These are phyloP conservation scores for Epichloe glyceriae DNA, from an alignment of 2,329 filamentous ascomycete genomes.

Conservation along the genomic window DNA sequence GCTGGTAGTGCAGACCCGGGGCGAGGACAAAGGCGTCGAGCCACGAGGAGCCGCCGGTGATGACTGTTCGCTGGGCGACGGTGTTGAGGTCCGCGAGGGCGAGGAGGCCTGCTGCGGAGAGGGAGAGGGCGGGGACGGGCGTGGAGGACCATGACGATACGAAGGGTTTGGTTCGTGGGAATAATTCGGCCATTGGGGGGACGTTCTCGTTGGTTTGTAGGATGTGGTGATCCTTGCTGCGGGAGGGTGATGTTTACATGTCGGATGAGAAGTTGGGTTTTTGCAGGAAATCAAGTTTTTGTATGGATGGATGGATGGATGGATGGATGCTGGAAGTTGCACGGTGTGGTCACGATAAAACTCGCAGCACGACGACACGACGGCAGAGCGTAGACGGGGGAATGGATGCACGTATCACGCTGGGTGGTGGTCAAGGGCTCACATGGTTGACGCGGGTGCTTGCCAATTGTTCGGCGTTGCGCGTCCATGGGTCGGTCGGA, in stretches of 20 bases:
- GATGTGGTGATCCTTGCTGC: background rate
- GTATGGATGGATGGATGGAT: background rate
- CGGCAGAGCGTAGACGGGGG: no score
- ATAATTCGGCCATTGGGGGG: background rate
- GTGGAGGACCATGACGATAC: conserved; percentile 30
- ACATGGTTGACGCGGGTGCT: background rate
- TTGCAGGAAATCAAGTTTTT: no score
- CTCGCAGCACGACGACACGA: no score
- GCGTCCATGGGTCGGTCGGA: background rate
- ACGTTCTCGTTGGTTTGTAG: no score
- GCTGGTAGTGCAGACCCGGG: conserved; percentile 48
- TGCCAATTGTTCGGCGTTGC: no score
- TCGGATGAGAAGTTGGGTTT: background rate
- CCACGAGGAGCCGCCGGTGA: conserved; percentile 43
- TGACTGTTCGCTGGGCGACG: conserved; percentile 40
- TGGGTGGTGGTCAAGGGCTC: background rate
- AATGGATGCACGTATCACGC: no score
- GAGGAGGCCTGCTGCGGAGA: conserved; percentile 41
- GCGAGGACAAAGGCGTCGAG: conserved; percentile 44
- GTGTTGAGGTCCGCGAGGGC: conserved; percentile 46
- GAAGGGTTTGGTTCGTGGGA: conserved; percentile 11
- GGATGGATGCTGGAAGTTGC: background rate
- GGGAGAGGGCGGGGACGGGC: conserved; percentile 31
- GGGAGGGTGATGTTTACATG: background rate
- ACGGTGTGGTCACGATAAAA: background rate